phyloP scores from a whole-genome alignment of 192 early-diverging fungal genomes.

The Coemansia umbellata region DNA sequence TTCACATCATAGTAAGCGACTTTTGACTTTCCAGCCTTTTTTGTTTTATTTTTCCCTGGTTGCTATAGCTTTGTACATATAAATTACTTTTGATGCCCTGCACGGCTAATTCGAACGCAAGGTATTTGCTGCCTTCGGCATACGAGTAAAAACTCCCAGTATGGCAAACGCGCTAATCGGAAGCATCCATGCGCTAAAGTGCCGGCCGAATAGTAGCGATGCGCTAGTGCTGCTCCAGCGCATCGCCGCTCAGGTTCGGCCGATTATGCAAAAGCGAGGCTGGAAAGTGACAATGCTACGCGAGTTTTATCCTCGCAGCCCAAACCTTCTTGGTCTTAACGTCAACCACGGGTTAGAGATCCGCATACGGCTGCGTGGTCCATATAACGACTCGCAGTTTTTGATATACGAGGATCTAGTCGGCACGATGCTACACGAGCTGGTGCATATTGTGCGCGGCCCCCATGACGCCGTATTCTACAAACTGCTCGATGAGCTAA shows the following conservation, averaged over 20 bases:
- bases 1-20: no score
- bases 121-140: no score
- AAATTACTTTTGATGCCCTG: no score
- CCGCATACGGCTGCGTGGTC: conserved; percentile 30
- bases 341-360: conserved; percentile 39
- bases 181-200: conserved; percentile 29
- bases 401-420: conserved; percentile 31
- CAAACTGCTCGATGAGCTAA: conserved; percentile 26
- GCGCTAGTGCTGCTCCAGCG: conserved; percentile 32
- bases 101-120: no score
- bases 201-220: conserved; percentile 3
- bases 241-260: conserved; percentile 27
- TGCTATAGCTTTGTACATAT: no score
- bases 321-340: conserved; percentile 35
- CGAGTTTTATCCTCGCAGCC: conserved; percentile 34
- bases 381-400: conserved; percentile 16
- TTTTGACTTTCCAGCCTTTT: no score
- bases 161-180: conserved; percentile 21
- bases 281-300: conserved; percentile 28
- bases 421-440: conserved; percentile 50
- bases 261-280: conserved; percentile 35
- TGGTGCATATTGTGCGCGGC: conserved; percentile 36
- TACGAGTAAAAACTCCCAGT: no score
- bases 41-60: no score
- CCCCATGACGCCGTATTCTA: conserved; percentile 41